These are phyloP conservation scores for Xylaria cubensis DNA, from an alignment of 495 filamentous ascomycete genomes.

Conservation along the genomic window DNA sequence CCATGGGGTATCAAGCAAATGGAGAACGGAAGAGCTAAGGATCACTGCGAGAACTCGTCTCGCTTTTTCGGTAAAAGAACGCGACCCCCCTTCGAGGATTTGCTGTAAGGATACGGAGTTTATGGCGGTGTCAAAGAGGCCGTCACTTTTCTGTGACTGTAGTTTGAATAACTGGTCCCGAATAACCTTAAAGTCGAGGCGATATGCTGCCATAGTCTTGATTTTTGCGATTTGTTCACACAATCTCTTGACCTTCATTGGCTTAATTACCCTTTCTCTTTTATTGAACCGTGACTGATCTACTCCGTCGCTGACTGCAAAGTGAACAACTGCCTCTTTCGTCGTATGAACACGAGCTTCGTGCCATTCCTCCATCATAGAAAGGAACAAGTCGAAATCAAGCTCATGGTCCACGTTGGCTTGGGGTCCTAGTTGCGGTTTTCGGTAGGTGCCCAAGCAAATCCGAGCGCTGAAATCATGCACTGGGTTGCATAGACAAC, in stretches of 20 bases:
- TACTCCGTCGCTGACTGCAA: neutral
- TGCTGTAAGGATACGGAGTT: neutral
- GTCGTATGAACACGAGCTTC: slow-evolving; percentile 1
- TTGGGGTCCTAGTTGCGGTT: neutral
- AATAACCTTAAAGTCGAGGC: neutral
- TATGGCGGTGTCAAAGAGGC: neutral
- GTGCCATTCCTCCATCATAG: slow-evolving; percentile 19
- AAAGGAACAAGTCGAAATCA: slow-evolving; percentile 19
- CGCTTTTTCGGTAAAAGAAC: neutral
- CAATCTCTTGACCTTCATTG: neutral
- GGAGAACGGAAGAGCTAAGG: slow-evolving; percentile 9
- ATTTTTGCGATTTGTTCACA: neutral
- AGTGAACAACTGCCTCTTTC: slow-evolving; percentile 12
- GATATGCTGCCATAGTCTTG: neutral
- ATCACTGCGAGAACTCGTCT: slow-evolving; percentile 3
- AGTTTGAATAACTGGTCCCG: neutral
- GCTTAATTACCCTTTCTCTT: neutral
- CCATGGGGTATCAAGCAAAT: slow-evolving; percentile 19
- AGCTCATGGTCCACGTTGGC: neutral
- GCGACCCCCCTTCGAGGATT: neutral
- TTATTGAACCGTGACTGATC: neutral
- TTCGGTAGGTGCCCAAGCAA: slow-evolving; percentile 15
- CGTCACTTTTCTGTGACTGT: neutral
- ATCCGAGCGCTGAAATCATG: slow-evolving; percentile 16
- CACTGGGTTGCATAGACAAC: slow-evolving; percentile 1